Evolutionary conservation across 1,139 yeast genomes (phyloP), one percentile per base, ranked within the genome.

Genomic region (Kodamaea plutei): DNA sequence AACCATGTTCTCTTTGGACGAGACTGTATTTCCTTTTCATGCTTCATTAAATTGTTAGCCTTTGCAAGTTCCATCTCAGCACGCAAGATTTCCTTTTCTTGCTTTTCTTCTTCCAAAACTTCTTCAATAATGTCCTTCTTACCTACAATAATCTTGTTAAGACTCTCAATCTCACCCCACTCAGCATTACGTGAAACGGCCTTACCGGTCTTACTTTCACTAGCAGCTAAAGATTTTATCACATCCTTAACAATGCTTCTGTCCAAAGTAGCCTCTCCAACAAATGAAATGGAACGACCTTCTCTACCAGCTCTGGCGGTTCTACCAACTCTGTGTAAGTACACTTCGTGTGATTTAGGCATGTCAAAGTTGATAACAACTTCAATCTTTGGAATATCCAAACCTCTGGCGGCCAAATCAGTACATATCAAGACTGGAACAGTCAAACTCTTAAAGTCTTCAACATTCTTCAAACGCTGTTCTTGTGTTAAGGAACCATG

Each of bases 261-360:
- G 45, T 91, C 98, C 37, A 71, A 75, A 14, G 85, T 69, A 2
- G 85, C 69, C 55, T 91, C 98, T 12, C 97, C 97, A 7, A 93
- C 98, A 56, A 91, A 79, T 4, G 97, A 80, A 27, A 91, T 82
- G 28, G 96, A 83, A 35, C 75, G 74, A 72, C 99, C 99, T 34
- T 84, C 87, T 58, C 97, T 76, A 22, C 98, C 98, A 32, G 96
- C 99, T 75, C 99, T 85, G 8, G 98, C 99, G 34, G 98, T 91
- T 73, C 99, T 84, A 62, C 98, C 98, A 40, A 93, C 96, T 69
- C 99, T 82, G 62, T 91, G 98, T 54, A 91, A 68, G 56, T 91
- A 93, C 24, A 88, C 75, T 45, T 91, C 98, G 50, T 84, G 80
- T 15, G 84, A 69, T 54, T 87, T 85, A 31, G 98, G 98, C 94